Evolutionary conservation across 352 stramenopile genomes (phyloP), one percentile per base, ranked within the genome.

Genomic region (Phytophthora ohioensis): DNA sequence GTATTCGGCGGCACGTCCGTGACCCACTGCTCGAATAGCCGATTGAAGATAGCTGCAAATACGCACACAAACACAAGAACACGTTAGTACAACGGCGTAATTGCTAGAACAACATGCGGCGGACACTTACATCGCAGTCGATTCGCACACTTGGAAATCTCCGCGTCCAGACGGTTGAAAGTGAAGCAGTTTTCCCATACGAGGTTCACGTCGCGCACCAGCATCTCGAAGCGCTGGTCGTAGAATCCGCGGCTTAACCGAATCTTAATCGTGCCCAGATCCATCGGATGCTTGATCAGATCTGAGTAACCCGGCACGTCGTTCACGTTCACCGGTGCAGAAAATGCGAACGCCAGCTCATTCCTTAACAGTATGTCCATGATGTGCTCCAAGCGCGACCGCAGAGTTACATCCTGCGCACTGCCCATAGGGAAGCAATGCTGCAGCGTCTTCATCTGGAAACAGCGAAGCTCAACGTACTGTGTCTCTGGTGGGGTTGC

Each of bases 191-290:
- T 96, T 34, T 81, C 78, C 89, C 90, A 95, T 27, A 96, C 87
- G 17, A 91, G 81, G 46, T 88, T 84, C 42, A 94, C 79, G 52
- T 96, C 88, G 2, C 67, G 74, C n/a, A 85, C 59, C 3, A 93
- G 60, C 21, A 84, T 76, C 35, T 91, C 71, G 15, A 81, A 85
- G 4, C 77, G 79, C 34, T 85, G 63, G 32, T 91, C 76, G 57
- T 95, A 94, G 45, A 79, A 84, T 2, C 86, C 86, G 12, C 78
- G 71, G 9, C 35, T 67, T 35, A 99, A 77, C 17, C 93, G 90
- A 32, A 82, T 77, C 21, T 86, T 89, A 41, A 98, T 84, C 30
- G 96, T 98, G 5, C 87, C 87, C 4, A 99, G 71, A 71, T 99
- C 95, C 91, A 98, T 98, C 15, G 93, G 91, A 6, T 84, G 46